Evolutionary conservation across 192 early-diverging fungal genomes (phyloP).

Genomic region (Entophlyctis luteolus): DNA sequence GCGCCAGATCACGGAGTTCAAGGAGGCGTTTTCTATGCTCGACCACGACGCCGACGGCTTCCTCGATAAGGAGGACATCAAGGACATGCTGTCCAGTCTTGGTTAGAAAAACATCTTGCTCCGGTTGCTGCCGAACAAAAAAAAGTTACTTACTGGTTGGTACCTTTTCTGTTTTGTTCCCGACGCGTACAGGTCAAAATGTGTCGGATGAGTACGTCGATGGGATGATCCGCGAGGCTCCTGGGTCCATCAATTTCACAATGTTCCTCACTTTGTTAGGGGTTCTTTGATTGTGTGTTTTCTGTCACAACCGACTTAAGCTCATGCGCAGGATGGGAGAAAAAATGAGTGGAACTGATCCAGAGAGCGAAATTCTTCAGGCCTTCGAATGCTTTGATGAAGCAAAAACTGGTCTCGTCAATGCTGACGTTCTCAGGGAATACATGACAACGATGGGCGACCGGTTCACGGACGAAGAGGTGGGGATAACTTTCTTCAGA

Average conservation of each 20-base stretch:
- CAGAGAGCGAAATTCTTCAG: constrained; percentile 82
- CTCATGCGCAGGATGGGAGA: constrained; percentile 67
- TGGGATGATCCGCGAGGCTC: constrained; percentile 84
- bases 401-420: constrained; percentile 71
- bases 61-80: constrained; percentile 87
- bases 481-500: constrained; percentile 21
- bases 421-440: constrained; percentile 75
- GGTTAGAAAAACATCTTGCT: too few relatives aligned
- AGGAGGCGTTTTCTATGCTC: constrained; percentile 93
- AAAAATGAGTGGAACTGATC: constrained; percentile 86
- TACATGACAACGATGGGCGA: constrained; percentile 90
- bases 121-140: too few relatives aligned
- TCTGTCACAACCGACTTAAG: neutral
- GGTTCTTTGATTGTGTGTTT: neutral
- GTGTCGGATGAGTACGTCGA: constrained; percentile 79
- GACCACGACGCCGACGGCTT: constrained; percentile 91
- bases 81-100: constrained; percentile 79
- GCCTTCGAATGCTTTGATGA: constrained; percentile 95
- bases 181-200: constrained; percentile 50
- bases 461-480: constrained; percentile 87
- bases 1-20: constrained; percentile 92
- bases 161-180: neutral
- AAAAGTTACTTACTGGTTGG: too few relatives aligned
- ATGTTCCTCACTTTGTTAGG: constrained; percentile 82
- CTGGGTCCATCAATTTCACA: constrained; percentile 86